Percentiles rank a stretch among this genome's conserved stretches.
Evolutionary conservation across 2,329 filamentous ascomycete genomes (phyloP).

Genomic region (Pyricularia pennisetigena): DNA sequence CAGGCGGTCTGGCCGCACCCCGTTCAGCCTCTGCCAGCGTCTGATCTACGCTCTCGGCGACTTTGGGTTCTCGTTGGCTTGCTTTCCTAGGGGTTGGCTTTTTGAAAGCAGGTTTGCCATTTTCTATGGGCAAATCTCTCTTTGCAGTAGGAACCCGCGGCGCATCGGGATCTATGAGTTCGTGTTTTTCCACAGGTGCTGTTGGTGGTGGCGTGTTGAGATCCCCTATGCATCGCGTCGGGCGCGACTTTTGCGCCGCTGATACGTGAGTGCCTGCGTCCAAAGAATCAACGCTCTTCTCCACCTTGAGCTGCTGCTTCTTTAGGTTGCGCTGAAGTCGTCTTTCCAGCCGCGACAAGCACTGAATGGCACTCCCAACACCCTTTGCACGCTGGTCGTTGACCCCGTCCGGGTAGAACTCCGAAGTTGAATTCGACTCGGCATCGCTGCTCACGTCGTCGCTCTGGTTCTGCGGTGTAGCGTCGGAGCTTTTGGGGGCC

Average conservation of each 20-base stretch:
- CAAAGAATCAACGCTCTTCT: constrained; percentile 24
- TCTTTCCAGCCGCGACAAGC: constrained; percentile 39
- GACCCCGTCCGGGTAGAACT: background rate
- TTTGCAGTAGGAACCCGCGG: constrained; percentile 5
- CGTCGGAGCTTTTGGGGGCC: background rate
- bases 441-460: background rate
- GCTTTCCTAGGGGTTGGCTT: constrained; percentile 10
- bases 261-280: background rate
- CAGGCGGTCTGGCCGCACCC: constrained; percentile 52
- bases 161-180: background rate
- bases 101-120: constrained; percentile 7
- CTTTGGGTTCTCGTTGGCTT: constrained; percentile 8
- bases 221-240: background rate
- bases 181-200: background rate
- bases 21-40: background rate
- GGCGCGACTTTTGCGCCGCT: background rate
- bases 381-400: constrained; percentile 12
- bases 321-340: constrained; percentile 31
- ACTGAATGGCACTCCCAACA: constrained; percentile 29
- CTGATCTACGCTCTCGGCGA: constrained; percentile 16
- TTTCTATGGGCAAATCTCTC: constrained; percentile 10
- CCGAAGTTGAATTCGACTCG: background rate
- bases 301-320: constrained; percentile 35
- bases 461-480: background rate
- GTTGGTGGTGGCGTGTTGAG: background rate